Conservation (phyloP, 208 protist species). For the Crithidia bombi region DNA sequence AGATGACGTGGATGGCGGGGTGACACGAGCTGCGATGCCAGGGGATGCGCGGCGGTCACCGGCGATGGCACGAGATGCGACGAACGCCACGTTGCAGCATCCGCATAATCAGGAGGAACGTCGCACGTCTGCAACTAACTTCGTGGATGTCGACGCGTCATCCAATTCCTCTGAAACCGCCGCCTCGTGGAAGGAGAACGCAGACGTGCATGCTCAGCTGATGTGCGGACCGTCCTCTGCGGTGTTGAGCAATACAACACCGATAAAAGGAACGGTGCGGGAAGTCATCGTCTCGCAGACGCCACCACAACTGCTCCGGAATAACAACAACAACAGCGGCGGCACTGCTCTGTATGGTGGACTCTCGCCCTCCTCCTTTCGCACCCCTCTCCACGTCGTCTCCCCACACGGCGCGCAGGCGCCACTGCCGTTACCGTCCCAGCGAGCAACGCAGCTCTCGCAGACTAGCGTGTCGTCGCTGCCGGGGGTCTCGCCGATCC, state of each 20-base stretch:
- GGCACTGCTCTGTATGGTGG: not conserved
- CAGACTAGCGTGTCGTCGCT: not conserved
- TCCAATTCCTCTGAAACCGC: not conserved
- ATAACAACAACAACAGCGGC: not conserved
- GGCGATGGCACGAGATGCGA: constrained; percentile 10
- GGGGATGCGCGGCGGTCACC: constrained; percentile 2
- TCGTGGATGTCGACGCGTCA: too few species aligned
- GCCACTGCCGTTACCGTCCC: not conserved
- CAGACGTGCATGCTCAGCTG: not conserved
- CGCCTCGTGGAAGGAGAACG: not conserved
- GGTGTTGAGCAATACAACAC: not conserved
- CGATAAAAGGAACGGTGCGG: not conserved
- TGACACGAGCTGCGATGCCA: not conserved
- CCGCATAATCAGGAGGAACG: not conserved
- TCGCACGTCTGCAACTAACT: not conserved
- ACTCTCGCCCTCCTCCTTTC: not conserved
- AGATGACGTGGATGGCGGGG: not conserved
- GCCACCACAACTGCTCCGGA: not conserved
- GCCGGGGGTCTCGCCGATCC: constrained; percentile 14
- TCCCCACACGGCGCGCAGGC: not conserved
- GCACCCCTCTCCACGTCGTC: not conserved
- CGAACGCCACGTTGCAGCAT: not conserved
- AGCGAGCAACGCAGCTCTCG: too few species aligned
- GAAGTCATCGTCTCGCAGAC: not conserved
- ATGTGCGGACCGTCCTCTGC: not conserved